These are phyloP conservation scores for Clausena lansium DNA, from an alignment of 345 rosid species.

Conservation along the genomic window DNA sequence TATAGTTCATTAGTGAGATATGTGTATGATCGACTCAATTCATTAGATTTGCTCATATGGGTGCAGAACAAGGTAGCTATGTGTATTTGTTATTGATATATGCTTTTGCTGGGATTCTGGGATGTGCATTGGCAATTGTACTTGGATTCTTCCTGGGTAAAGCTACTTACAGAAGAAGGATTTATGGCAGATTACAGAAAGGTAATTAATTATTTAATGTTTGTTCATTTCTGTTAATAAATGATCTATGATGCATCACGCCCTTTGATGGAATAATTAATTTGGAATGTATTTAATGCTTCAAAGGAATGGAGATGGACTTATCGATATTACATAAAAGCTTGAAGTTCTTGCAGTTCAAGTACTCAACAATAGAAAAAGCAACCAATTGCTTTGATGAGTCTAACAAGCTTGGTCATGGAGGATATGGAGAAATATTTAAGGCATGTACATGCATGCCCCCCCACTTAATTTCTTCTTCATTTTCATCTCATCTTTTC, in stretches of 20 bases:
- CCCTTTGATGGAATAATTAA: background rate
- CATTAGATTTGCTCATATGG: background rate
- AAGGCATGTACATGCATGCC: conserved; percentile 28
- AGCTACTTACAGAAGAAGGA: conserved; percentile 16
- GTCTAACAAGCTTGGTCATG: conserved; percentile 42
- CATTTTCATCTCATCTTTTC: background rate
- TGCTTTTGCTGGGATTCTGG: background rate
- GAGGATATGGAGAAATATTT: conserved; percentile 61
- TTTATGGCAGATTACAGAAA: background rate
- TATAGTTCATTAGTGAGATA: background rate
- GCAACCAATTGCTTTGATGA: conserved; percentile 47
- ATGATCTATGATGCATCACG: background rate
- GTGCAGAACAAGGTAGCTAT: background rate
- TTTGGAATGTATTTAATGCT: background rate
- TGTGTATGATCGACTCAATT: background rate
- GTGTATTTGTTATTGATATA: background rate
- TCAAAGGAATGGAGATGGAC: conserved; percentile 21
- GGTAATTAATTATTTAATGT: conserved; percentile 7
- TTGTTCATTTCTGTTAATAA: background rate
- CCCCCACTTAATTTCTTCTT: background rate
- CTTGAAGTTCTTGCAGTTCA: conserved; percentile 44
- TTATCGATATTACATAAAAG: conserved; percentile 13
- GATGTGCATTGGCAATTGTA: conserved; percentile 21
- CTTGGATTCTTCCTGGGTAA: conserved; percentile 28
- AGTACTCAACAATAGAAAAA: conserved; percentile 40